phyloP scores from a whole-genome alignment of 1,139 yeast species.

The Debaryomycetaceae sp. region DNA sequence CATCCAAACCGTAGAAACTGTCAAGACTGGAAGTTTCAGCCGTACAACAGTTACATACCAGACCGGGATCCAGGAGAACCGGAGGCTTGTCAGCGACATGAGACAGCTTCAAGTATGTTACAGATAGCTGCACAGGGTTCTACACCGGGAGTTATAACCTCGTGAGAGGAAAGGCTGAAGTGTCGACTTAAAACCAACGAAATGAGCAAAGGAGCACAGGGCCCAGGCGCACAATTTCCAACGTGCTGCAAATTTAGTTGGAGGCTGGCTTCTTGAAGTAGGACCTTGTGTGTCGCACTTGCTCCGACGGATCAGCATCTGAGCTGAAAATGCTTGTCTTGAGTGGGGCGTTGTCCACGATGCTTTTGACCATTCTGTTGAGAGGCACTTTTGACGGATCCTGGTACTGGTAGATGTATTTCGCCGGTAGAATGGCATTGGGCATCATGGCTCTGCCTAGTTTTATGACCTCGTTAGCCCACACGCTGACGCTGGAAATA shows the following conservation, averaged over 20 bases:
- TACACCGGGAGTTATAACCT: too few relatives aligned
- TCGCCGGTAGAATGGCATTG: slow-evolving; percentile 41
- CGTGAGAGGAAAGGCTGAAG: too few relatives aligned
- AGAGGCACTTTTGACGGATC: slow-evolving; percentile 15
- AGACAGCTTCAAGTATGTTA: too few relatives aligned
- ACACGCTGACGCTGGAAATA: slow-evolving; percentile 43
- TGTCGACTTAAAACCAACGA: too few relatives aligned
- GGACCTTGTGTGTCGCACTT: slow-evolving; percentile 39
- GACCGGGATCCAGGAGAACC: too few relatives aligned
- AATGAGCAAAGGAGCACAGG: too few relatives aligned
- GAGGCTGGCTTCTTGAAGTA: slow-evolving; percentile 28
- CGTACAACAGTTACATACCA: slow-evolving; percentile 6
- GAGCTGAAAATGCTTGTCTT: slow-evolving; percentile 17
- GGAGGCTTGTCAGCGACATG: too few relatives aligned
- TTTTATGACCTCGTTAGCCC: slow-evolving; percentile 69
- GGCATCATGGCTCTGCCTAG: slow-evolving; percentile 73
- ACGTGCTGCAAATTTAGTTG: too few relatives aligned
- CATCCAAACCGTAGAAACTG: neutral
- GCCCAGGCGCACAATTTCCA: too few relatives aligned
- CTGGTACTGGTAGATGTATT: slow-evolving; percentile 33
- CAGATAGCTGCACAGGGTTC: too few relatives aligned
- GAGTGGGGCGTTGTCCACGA: slow-evolving; percentile 16
- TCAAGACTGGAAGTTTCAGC: neutral
- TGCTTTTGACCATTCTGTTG: slow-evolving; percentile 32
- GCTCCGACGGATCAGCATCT: slow-evolving; percentile 30